phyloP scores from a whole-genome alignment of 306 rosid genomes.

The Ormosia semicastrata region DNA sequence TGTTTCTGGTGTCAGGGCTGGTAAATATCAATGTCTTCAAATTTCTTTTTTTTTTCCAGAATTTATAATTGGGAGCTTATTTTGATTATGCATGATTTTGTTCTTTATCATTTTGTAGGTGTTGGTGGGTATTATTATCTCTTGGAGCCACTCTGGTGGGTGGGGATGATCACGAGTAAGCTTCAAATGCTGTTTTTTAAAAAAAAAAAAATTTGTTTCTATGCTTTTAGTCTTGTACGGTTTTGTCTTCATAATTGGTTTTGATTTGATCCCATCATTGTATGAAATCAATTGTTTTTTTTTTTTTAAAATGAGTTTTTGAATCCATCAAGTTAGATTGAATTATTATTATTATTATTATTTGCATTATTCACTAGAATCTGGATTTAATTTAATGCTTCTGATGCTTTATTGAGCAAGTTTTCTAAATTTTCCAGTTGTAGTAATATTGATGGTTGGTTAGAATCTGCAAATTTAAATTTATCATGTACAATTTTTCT shows the following conservation, averaged over 20 bases:
- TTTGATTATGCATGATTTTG: conserved; percentile 16
- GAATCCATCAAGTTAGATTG: conserved; percentile 14
- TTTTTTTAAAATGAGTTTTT: not conserved
- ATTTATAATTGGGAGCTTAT: not conserved
- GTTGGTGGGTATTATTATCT: conserved; percentile 85
- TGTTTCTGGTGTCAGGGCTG: conserved; percentile 75
- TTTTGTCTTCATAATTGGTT: conserved; percentile 13
- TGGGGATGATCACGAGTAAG: conserved; percentile 81
- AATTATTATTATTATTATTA: not conserved
- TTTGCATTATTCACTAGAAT: conserved; percentile 1
- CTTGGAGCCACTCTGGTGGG: conserved; percentile 92
- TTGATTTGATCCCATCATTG: conserved; percentile 21
- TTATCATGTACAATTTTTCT: conserved; percentile 17
- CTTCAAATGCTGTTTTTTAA: not conserved
- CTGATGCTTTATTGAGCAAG: not conserved
- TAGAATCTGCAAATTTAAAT: not conserved
- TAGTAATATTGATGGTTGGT: not conserved
- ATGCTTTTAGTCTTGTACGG: conserved; percentile 9
- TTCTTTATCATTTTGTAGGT: conserved; percentile 43
- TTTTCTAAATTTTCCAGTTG: not conserved
- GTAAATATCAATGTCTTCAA: conserved; percentile 20
- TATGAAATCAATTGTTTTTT: not conserved
- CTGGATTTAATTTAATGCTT: conserved; percentile 30
- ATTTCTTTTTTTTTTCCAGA: not conserved
- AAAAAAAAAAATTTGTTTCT: too few relatives aligned